Evolutionary conservation across 768 basidiomycete species (phyloP), one percentile per base, ranked within the genome.

Genomic region (Mrakia frigida): DNA sequence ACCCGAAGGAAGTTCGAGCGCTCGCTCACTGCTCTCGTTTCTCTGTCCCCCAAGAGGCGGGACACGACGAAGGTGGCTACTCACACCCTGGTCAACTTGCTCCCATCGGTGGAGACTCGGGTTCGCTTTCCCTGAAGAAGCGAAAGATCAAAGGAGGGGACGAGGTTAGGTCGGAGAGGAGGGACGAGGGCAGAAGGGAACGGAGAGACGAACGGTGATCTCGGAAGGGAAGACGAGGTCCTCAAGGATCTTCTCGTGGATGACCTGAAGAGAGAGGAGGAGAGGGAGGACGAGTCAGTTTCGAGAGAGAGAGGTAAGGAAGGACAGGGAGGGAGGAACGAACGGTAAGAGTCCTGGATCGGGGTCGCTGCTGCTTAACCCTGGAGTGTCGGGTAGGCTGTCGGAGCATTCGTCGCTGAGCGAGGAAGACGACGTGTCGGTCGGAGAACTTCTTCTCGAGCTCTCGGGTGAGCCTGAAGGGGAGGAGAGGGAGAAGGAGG

Each of bases 361-460:
- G 92, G 80, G 97, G 97, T 81, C 97, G 88, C 89, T 96, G 96
- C 87, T 99, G 96, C 86, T 90, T 88, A 81, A 92, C 90, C 80
- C 92, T 91, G 75, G 94, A 93, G 82, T 88, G 92, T 80, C 94
- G 93, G 80, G 94, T 94, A 75, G 95, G 95, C 86, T 95, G 98
- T 87, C 91, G 92, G 84, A 98, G 88, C 90, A 98, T 94, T 83
- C 96, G 90, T 85, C 97, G 94, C 87, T 99, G 97, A 74, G 92
- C 97, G 84, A 98, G 90, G 85, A 99, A 98, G 77, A 99, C 93
- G 84, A 99, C 94, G 86, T 98, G 95, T 84, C 94, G 90, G 87
- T 98, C 97, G 65, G 97, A 93, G 87, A 99, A 98, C 86, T 99
- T 99, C 90, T 99, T 99, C 90, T 99, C 97, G 82, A 99, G 89